These are phyloP conservation scores for Calocera cornea DNA, from an alignment of 768 basidiomycete genomes.

Conservation along the genomic window DNA sequence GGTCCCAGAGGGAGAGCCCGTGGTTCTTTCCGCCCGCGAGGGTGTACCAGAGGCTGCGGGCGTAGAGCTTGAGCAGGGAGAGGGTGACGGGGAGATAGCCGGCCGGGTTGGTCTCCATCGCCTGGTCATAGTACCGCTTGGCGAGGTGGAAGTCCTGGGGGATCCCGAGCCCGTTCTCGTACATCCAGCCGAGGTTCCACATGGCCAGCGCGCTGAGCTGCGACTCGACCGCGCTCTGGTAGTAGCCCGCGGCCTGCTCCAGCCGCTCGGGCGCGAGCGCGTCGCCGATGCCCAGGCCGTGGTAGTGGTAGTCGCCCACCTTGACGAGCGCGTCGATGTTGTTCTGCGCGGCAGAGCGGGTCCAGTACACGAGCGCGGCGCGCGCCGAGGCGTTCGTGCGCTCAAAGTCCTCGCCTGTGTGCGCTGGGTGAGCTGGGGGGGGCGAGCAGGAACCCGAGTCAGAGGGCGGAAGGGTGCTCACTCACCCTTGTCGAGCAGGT, in stretches of 20 bases:
- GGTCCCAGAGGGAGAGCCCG: slow-evolving; percentile 6
- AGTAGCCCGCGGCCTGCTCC: slow-evolving; percentile 88
- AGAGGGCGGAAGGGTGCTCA: no score
- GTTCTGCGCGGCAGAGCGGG: slow-evolving; percentile 79
- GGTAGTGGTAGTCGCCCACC: slow-evolving; percentile 95
- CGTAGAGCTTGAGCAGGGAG: slow-evolving; percentile 68
- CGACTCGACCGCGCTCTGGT: slow-evolving; percentile 87
- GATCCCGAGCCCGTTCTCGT: slow-evolving; percentile 89
- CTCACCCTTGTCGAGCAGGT: slow-evolving; percentile 78
- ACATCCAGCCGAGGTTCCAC: slow-evolving; percentile 99
- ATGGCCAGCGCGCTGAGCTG: slow-evolving; percentile 87
- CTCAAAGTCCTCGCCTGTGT: slow-evolving; percentile 4
- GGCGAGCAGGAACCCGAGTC: neutral
- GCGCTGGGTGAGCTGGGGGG: neutral
- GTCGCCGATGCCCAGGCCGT: slow-evolving; percentile 66
- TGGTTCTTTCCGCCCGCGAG: slow-evolving; percentile 44
- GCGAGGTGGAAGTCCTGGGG: slow-evolving; percentile 95
- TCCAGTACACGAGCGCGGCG: slow-evolving; percentile 85
- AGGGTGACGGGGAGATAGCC: slow-evolving; percentile 79
- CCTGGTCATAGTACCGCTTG: slow-evolving; percentile 87
- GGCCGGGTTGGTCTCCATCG: slow-evolving; percentile 73
- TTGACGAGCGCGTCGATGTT: slow-evolving; percentile 97
- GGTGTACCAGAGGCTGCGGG: slow-evolving; percentile 73
- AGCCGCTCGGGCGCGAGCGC: slow-evolving; percentile 50
- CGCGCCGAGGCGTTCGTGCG: slow-evolving; percentile 55